Percentiles rank a stretch among this genome's conserved stretches.
phyloP scores from a whole-genome alignment of 495 filamentous ascomycete genomes.

The Trichocladium antarcticum region DNA sequence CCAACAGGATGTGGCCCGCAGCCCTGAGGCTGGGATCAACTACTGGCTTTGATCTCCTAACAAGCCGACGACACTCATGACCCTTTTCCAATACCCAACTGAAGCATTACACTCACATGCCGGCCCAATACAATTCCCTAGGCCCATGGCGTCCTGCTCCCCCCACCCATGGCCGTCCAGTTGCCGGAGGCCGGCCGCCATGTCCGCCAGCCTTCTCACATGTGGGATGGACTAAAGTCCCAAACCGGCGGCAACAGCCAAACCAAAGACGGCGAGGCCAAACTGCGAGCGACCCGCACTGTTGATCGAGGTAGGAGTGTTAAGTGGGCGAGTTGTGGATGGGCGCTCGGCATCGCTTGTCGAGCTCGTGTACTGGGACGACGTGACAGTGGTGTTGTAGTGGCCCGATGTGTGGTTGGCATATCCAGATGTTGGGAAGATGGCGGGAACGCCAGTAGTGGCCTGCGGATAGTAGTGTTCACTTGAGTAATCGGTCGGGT shows the following conservation, averaged over 20 bases:
- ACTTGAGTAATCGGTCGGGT: neutral
- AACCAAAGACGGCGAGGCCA: constrained; percentile 3
- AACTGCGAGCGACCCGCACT: constrained; percentile 4
- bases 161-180: too few relatives aligned
- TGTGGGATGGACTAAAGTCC: neutral
- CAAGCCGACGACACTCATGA: too few relatives aligned
- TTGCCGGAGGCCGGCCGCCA: too few relatives aligned
- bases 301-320: constrained; percentile 4
- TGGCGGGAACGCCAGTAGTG: neutral
- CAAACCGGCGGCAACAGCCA: constrained; percentile 1
- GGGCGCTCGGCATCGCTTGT: neutral
- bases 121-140: too few relatives aligned
- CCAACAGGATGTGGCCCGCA: too few relatives aligned
- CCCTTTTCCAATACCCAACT: too few relatives aligned
- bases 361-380: neutral
- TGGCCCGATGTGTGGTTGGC: neutral
- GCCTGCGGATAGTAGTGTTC: neutral
- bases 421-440: neutral
- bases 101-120: too few relatives aligned
- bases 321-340: neutral
- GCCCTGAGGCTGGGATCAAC: too few relatives aligned
- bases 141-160: too few relatives aligned
- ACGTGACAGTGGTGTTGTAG: neutral
- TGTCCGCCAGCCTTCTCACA: neutral
- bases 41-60: too few relatives aligned